Percentiles rank a stretch among this genome's conserved stretches.
Evolutionary conservation across 352 stramenopile genomes (phyloP).

Genomic region (Pythium volutum): DNA sequence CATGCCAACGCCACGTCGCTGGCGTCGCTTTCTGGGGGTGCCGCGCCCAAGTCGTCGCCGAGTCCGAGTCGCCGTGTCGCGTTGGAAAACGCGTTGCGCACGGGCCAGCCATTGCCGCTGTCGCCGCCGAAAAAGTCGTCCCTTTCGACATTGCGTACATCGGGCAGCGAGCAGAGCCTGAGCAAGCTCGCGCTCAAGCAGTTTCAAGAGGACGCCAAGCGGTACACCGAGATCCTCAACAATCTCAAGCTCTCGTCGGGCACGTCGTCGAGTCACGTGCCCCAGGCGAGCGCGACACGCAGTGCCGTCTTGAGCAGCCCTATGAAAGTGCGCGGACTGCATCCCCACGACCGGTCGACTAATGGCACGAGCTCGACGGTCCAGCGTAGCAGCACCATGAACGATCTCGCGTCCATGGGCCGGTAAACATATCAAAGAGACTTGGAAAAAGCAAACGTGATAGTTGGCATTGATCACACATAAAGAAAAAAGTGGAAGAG

Average conservation of each 20-base stretch:
- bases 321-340: constrained; percentile 12
- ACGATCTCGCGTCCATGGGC: constrained; percentile 20
- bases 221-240: constrained; percentile 73
- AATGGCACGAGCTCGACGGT: background rate
- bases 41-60: constrained; percentile 3
- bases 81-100: constrained; percentile 23
- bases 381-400: constrained; percentile 9
- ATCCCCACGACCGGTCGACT: background rate
- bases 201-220: constrained; percentile 68
- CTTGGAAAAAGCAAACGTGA: constrained; percentile 7
- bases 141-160: constrained; percentile 8
- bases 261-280: constrained; percentile 9
- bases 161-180: constrained; percentile 27
- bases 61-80: constrained; percentile 15
- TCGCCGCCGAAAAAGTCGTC: constrained; percentile 22
- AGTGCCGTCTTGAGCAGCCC: constrained; percentile 17
- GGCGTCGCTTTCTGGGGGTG: background rate
- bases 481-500: constrained; percentile 12
- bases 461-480: constrained; percentile 30
- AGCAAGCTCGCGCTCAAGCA: constrained; percentile 69
- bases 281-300: background rate
- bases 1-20: background rate
- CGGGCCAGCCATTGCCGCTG: constrained; percentile 24
- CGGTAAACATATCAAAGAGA: background rate
- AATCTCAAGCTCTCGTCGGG: constrained; percentile 57